Evolutionary conservation across 805 yeast genomes (phyloP).

Genomic region (Candida nanaspora): DNA sequence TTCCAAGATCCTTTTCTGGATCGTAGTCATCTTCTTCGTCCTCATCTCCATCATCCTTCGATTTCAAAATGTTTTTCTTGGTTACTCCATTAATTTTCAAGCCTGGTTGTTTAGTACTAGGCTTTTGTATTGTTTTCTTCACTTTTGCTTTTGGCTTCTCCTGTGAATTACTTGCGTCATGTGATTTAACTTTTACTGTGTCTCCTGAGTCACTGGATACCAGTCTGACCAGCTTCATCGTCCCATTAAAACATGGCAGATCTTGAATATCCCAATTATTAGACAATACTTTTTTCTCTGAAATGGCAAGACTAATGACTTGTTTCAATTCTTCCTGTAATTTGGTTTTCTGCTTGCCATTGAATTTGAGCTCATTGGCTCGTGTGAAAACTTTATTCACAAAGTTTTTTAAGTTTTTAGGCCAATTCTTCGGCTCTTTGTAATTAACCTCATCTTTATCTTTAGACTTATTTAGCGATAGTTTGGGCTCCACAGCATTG

Average conservation of each 20-base stretch:
- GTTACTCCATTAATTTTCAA: background rate
- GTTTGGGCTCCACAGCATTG: slow-evolving; percentile 15
- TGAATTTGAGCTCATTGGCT: slow-evolving; percentile 29
- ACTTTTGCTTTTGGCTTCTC: background rate
- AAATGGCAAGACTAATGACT: slow-evolving; percentile 42
- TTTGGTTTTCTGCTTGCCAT: slow-evolving; percentile 21
- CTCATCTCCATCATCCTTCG: background rate
- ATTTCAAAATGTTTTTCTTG: background rate
- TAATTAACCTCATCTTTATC: slow-evolving; percentile 3
- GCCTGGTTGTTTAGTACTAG: background rate
- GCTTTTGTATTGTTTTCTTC: background rate
- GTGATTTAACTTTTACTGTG: too few species aligned
- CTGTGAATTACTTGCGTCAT: background rate
- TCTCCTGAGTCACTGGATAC: too few species aligned
- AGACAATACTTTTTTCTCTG: slow-evolving; percentile 32
- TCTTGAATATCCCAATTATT: slow-evolving; percentile 49
- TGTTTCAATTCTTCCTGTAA: slow-evolving; percentile 45
- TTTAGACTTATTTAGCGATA: slow-evolving; percentile 9
- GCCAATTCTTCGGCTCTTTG: slow-evolving; percentile 40
- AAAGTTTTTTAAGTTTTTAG: slow-evolving; percentile 43
- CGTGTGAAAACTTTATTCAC: slow-evolving; percentile 39
- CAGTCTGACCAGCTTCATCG: slow-evolving; percentile 2
- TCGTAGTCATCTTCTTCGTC: background rate
- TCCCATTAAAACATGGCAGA: slow-evolving; percentile 35
- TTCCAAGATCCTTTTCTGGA: background rate